Percentiles rank a stretch among this genome's conserved stretches.
phyloP scores from a whole-genome alignment of 129 eudicot genomes.

The Apium graveolens region DNA sequence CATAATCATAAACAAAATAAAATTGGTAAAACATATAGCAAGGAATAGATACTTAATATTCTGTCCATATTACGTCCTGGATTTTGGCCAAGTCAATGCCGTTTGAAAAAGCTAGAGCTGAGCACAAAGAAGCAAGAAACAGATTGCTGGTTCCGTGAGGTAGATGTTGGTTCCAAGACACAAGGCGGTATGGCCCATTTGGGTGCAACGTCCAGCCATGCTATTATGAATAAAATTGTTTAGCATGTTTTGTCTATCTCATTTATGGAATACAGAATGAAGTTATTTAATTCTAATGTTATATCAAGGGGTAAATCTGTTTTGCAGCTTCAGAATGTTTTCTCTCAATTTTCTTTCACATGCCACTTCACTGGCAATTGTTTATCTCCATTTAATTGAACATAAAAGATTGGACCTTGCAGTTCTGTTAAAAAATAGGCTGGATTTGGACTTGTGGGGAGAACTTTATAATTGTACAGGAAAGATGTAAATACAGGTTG shows the following conservation, averaged over 20 bases:
- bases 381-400: not conserved
- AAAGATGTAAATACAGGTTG: not conserved
- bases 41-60: not conserved
- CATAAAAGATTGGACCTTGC: not conserved
- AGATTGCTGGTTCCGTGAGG: not conserved
- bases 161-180: not conserved
- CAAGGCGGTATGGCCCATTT: not conserved
- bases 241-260: not conserved
- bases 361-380: not conserved
- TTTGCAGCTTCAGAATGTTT: not conserved
- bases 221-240: not conserved
- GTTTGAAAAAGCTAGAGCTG: not conserved
- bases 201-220: not conserved
- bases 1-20: not conserved
- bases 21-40: not conserved
- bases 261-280: not conserved
- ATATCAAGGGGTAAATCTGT: not conserved
- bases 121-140: not conserved
- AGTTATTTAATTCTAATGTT: not conserved
- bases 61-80: not conserved
- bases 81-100: not conserved
- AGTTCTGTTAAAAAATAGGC: not conserved
- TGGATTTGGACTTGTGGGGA: not conserved
- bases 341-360: not conserved
- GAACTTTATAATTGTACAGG: not conserved